Evolutionary conservation across 1,139 yeast genomes (phyloP), one percentile per base, ranked within the genome.

Genomic region (Protomyces pachydermus): DNA sequence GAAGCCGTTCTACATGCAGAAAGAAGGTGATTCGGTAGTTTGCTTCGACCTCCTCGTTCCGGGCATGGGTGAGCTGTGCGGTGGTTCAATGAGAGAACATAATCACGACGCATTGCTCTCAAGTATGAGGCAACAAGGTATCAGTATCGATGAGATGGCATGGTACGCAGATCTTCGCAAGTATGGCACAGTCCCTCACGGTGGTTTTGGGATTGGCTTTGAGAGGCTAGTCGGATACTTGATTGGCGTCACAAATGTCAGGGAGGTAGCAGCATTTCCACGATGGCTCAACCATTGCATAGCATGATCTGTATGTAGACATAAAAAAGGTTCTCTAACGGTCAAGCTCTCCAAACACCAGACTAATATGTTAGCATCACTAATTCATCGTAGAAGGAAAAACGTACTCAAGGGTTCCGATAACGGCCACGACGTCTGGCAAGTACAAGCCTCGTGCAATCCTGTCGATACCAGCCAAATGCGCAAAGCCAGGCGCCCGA

Each of bases 171-270:
- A 84, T 2, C 78, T 88, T 9, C 79, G 98, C 66, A 78, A 78
- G 68, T 85, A 88, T 69, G 98, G 98, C 0, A 78, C 88, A 4
- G 86, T 86, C 42, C 96, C 97, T 0, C 98, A 91, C 73, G 98
- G 98, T 54, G 99, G 99, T 0, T 95, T 88, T 75, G 99, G 99
- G 0, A 79, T 95, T 79, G 99, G 99, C 0, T 85, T 91, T 70
- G 98, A 95, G 73, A 78, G 99, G 67, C 76, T 93, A 51, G 75
- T 95, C 18, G 84, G 88, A 55, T 91, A 86, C 70, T 77, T 90
- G 63, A 79, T 84, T 6, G 93, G 87, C 2, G 75, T 80, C 38
- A 95, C 88, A 54, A 90, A 88, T 72, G 82, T 95, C 55, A 81
- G 88, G 70, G 99, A 95, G 70, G 88, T 89, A 2, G 84, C 89